Conservation (phyloP, 208 protist species). For the Acanthamoeba quina region DNA sequence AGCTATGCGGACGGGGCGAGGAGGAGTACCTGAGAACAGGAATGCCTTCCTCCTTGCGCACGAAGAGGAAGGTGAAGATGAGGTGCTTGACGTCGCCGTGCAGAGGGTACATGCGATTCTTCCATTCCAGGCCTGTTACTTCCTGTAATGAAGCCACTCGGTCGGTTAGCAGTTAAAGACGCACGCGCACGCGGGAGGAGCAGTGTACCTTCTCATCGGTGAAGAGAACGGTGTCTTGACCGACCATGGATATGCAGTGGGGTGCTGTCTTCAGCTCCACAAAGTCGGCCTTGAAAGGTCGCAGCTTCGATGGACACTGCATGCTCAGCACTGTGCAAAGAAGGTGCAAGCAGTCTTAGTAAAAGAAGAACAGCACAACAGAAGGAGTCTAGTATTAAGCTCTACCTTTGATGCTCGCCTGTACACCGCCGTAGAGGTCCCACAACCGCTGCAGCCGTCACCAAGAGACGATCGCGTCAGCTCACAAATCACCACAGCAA, state of each 20-base stretch:
- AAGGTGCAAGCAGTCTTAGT: not conserved
- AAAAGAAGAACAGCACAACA: not conserved
- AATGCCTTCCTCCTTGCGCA: constrained; percentile 35
- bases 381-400: not conserved
- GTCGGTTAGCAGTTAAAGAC: not conserved
- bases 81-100: constrained; percentile 7
- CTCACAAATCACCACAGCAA: not conserved
- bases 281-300: constrained; percentile 8
- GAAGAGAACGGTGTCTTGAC: constrained; percentile 1
- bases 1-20: not conserved
- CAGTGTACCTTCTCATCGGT: not conserved
- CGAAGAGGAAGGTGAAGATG: constrained; percentile 39
- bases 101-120: constrained; percentile 41
- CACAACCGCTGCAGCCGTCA: not conserved
- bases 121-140: constrained; percentile 4
- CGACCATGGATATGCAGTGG: constrained; percentile 38
- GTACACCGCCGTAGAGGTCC: constrained; percentile 29
- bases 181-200: not conserved
- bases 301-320: constrained; percentile 36
- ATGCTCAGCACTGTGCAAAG: not conserved
- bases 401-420: constrained; percentile 20
- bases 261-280: constrained; percentile 61
- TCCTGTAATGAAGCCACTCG: not conserved
- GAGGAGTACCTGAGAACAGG: not conserved
- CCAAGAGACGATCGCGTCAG: not conserved